These are phyloP conservation scores for Penicillium sp. DNA, from an alignment of 2,329 filamentous ascomycete species.

Conservation along the genomic window DNA sequence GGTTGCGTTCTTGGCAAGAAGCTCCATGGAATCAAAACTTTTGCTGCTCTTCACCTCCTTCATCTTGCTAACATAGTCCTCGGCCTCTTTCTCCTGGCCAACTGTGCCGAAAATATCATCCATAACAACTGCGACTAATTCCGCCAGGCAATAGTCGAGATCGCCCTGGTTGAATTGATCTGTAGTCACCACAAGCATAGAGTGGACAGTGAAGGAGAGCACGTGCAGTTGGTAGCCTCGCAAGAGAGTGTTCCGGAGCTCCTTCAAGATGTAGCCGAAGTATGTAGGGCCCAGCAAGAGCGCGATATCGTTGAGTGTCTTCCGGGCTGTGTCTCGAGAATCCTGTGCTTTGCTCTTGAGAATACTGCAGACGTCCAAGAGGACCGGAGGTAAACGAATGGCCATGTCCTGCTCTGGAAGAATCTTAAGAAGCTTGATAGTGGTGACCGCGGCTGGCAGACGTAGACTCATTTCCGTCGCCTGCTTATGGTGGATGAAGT, in stretches of 20 bases:
- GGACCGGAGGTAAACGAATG: constrained; percentile 71
- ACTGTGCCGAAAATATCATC: constrained; percentile 93
- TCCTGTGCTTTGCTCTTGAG: constrained; percentile 85
- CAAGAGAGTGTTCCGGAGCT: constrained; percentile 76
- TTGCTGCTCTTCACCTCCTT: constrained; percentile 98
- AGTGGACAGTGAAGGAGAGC: constrained; percentile 90
- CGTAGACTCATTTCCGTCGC: constrained; percentile 91
- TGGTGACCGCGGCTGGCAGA: constrained; percentile 82
- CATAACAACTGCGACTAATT: constrained; percentile 83
- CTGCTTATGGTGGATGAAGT: constrained; percentile 89
- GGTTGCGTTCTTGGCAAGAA: constrained; percentile 79
- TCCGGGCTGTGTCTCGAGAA: constrained; percentile 83
- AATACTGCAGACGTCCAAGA: constrained; percentile 91
- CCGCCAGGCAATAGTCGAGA: constrained; percentile 78
- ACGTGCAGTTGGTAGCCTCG: constrained; percentile 93
- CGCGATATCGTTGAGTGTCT: constrained; percentile 81
- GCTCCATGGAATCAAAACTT: constrained; percentile 95
- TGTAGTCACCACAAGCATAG: constrained; percentile 73
- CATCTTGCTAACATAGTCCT: constrained; percentile 92
- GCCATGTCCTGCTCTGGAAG: constrained; percentile 71
- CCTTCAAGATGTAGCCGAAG: constrained; percentile 90
- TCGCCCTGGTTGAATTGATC: constrained; percentile 75
- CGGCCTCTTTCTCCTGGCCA: constrained; percentile 94
- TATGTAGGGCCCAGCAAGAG: constrained; percentile 75
- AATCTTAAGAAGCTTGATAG: constrained; percentile 80